Evolutionary conservation across 768 basidiomycete genomes (phyloP).

Genomic region (Suillus americanus): DNA sequence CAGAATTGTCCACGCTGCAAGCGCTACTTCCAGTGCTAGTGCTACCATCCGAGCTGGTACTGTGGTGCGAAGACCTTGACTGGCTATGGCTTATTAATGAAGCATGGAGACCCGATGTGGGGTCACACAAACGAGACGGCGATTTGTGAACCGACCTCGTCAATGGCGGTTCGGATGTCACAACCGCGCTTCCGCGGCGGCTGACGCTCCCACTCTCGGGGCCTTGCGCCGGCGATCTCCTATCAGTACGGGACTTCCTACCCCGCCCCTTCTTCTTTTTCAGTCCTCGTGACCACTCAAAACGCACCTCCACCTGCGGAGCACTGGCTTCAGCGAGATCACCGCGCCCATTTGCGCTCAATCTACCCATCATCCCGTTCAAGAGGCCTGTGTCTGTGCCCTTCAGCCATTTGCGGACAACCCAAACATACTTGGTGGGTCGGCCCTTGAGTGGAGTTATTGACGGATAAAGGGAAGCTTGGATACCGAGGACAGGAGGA

Average conservation of each 20-base stretch:
- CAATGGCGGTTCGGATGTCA: constrained; percentile 7
- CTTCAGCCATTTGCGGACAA: constrained; percentile 76
- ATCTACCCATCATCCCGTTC: constrained; percentile 43
- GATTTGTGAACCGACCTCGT: constrained; percentile 11
- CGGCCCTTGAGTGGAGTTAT: constrained; percentile 36
- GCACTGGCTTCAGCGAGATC: constrained; percentile 19
- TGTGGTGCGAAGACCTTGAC: constrained; percentile 42
- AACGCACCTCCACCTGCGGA: constrained; percentile 61
- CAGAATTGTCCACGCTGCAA: constrained; percentile 44
- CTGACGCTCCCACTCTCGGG: constrained; percentile 14
- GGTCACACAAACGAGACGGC: constrained; percentile 12
- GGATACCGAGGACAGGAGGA: constrained; percentile 63
- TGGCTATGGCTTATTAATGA: constrained; percentile 28
- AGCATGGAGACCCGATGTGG: constrained; percentile 5
- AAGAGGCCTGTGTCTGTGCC: constrained; percentile 45
- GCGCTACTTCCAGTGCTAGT: constrained; percentile 22
- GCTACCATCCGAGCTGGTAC: constrained; percentile 34
- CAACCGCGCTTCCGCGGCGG: constrained; percentile 18
- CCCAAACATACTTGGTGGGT: constrained; percentile 67
- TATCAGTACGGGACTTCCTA: constrained; percentile 22
- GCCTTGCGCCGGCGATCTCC: constrained; percentile 10
- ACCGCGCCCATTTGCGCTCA: constrained; percentile 28
- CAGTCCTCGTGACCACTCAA: constrained; percentile 69
- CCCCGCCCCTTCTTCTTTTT: constrained; percentile 21
- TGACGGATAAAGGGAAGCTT: constrained; percentile 60